Evolutionary conservation across 2,329 filamentous ascomycete species (phyloP).

Genomic region (Apiospora saccharicola): DNA sequence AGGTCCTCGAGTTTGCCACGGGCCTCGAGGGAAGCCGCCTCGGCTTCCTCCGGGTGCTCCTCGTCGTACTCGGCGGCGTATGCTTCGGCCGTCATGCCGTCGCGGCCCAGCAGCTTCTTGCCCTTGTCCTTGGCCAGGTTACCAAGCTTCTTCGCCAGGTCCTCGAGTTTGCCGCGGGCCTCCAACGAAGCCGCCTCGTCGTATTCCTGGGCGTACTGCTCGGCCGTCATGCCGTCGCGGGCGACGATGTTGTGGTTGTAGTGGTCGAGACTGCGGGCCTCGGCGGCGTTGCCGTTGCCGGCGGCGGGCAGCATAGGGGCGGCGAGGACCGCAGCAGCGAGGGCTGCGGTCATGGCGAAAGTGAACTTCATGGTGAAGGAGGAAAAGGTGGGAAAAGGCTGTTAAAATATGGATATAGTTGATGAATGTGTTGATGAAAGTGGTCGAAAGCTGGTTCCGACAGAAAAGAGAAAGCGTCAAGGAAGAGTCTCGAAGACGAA

Average conservation of each 20-base stretch:
- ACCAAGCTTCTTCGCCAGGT: not conserved
- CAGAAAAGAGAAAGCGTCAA: not conserved
- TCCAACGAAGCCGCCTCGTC: not conserved
- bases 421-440: not conserved
- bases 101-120: not conserved
- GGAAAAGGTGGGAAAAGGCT: not conserved
- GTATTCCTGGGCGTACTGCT: not conserved
- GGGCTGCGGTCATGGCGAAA: slow-evolving; percentile 12
- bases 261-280: not conserved
- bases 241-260: not conserved
- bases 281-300: not conserved
- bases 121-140: not conserved
- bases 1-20: not conserved
- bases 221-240: slow-evolving; percentile 3
- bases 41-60: not conserved
- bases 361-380: slow-evolving; percentile 4
- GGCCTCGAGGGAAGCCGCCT: not conserved
- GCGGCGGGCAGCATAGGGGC: not conserved
- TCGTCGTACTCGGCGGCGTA: not conserved
- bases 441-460: not conserved
- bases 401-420: not conserved
- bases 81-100: not conserved
- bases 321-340: not conserved
- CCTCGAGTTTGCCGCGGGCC: not conserved
- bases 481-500: not conserved